Conservation (phyloP, 1,139 yeast genomes). For the Saccharomyces pastorianus region DNA sequence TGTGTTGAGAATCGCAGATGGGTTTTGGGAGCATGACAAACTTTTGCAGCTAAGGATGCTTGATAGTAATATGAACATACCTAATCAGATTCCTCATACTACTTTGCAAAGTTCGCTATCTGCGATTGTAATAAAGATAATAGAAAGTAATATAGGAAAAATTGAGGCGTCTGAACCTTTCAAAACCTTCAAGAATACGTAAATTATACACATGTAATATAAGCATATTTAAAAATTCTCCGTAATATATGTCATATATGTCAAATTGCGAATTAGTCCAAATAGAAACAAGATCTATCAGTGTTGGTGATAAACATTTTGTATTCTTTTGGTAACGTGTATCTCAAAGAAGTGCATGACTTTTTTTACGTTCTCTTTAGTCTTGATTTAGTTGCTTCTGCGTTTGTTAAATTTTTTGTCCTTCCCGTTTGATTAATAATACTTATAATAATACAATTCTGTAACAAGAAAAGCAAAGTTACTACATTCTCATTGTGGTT, state of each 20-base stretch:
- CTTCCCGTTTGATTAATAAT: neutral
- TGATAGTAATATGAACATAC: neutral
- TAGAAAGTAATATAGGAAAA: neutral
- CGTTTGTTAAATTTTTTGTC: neutral
- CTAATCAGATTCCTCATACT: neutral
- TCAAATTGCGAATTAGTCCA: neutral
- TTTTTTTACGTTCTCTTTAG: neutral
- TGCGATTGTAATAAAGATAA: neutral
- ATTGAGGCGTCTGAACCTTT: neutral
- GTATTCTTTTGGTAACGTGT: neutral
- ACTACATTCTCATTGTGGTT: conserved; percentile 27
- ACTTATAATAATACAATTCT: neutral
- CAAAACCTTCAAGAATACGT: neutral
- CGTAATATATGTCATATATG: neutral
- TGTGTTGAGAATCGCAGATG: neutral
- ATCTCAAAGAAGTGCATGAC: neutral
- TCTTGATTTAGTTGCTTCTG: neutral
- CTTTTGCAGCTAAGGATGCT: neutral
- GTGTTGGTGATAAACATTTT: neutral
- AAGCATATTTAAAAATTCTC: neutral
- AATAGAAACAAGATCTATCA: neutral
- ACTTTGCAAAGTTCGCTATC: neutral
- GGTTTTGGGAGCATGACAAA: neutral
- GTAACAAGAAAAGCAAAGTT: neutral
- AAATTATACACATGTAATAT: neutral